Conservation (phyloP, 2,329 filamentous ascomycete species). For the Zelopaecilomyces penicillatus region DNA sequence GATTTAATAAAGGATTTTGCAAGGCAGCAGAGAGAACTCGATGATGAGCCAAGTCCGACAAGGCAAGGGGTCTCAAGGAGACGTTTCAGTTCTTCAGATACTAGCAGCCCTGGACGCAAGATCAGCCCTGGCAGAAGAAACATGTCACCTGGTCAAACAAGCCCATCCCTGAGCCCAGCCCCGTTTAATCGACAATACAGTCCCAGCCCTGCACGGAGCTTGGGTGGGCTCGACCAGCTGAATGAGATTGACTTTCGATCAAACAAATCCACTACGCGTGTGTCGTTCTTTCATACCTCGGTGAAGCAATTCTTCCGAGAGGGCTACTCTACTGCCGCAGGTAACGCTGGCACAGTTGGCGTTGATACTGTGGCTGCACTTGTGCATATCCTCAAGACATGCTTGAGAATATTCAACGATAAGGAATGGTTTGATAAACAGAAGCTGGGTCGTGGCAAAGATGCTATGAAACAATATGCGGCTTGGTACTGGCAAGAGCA, state of each 20-base stretch:
- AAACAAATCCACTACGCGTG: constrained; percentile 30
- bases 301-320: constrained; percentile 31
- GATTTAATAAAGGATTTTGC: constrained; percentile 32
- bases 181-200: constrained; percentile 14
- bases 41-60: constrained; percentile 14
- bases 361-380: constrained; percentile 27
- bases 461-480: constrained; percentile 30
- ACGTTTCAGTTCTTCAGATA: constrained; percentile 8
- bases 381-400: constrained; percentile 29
- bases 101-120: constrained; percentile 6
- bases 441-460: constrained; percentile 18
- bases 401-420: constrained; percentile 32
- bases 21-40: constrained; percentile 18
- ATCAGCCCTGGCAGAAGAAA: constrained; percentile 6
- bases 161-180: constrained; percentile 15
- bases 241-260: constrained; percentile 32
- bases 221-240: constrained; percentile 23
- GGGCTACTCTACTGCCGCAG: constrained; percentile 18
- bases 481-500: constrained; percentile 40
- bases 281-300: constrained; percentile 33
- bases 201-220: constrained; percentile 21
- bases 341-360: constrained; percentile 18
- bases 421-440: constrained; percentile 19
- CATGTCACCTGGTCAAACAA: constrained; percentile 12
- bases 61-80: constrained; percentile 7